Conservation (phyloP, 371 early-diverging fungal genomes). For the Saksenaea oblongispora region DNA sequence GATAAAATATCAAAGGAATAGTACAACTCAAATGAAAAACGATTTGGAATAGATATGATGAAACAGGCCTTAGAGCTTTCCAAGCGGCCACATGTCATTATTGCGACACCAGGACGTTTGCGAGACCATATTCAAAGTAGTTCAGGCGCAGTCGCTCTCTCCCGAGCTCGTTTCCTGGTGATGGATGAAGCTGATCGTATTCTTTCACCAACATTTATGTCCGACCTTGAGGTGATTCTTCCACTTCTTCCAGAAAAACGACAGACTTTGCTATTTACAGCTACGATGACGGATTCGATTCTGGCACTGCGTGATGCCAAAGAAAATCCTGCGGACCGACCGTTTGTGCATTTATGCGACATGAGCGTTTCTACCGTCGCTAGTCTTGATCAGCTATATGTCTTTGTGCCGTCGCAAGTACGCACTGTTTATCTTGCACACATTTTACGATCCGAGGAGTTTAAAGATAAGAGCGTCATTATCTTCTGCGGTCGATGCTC, state of each 20-base stretch:
- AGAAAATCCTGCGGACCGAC: slow-evolving; percentile 49
- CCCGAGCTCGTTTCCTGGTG: slow-evolving; percentile 70
- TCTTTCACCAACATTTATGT: slow-evolving; percentile 79
- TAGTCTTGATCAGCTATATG: slow-evolving; percentile 86
- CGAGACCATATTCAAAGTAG: slow-evolving; percentile 90
- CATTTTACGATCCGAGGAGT: slow-evolving; percentile 70
- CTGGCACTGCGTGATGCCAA: slow-evolving; percentile 55
- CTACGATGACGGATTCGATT: slow-evolving; percentile 93
- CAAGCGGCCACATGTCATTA: slow-evolving; percentile 91
- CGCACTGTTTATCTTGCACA: slow-evolving; percentile 88
- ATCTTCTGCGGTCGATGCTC: slow-evolving; percentile 89
- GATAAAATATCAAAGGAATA: background rate
- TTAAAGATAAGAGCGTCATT: slow-evolving; percentile 79
- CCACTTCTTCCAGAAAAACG: slow-evolving; percentile 76
- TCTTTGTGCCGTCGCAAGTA: slow-evolving; percentile 94
- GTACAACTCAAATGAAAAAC: background rate
- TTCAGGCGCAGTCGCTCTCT: slow-evolving; percentile 63
- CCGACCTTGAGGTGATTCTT: slow-evolving; percentile 84
- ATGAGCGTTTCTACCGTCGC: slow-evolving; percentile 81
- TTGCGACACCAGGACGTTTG: slow-evolving; percentile 98
- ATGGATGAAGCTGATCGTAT: slow-evolving; percentile 99
- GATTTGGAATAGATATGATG: slow-evolving; percentile 78
- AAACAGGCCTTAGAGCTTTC: slow-evolving; percentile 87
- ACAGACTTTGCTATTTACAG: slow-evolving; percentile 93
- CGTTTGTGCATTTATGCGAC: slow-evolving; percentile 84